phyloP scores from a whole-genome alignment of 352 stramenopile genomes.

The Phytopythium chamaehyphon region DNA sequence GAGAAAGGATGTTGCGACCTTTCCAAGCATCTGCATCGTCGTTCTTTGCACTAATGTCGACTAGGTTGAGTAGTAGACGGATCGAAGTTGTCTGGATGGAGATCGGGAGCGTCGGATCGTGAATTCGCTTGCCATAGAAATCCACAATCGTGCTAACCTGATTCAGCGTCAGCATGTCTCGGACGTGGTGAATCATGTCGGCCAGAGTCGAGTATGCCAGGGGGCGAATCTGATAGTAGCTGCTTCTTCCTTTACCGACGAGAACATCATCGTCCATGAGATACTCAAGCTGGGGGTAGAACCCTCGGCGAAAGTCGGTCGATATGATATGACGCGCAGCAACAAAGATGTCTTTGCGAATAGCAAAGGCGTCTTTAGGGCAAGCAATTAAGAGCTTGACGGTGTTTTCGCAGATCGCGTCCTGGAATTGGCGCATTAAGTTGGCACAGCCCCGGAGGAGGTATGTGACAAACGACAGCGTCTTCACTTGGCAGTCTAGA shows the following conservation, averaged over 20 bases:
- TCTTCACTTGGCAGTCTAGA: slow-evolving; percentile 96
- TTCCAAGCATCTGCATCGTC: slow-evolving; percentile 84
- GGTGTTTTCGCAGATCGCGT: slow-evolving; percentile 92
- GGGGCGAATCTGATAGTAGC: slow-evolving; percentile 89
- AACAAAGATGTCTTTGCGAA: slow-evolving; percentile 96
- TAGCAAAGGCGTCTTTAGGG: slow-evolving; percentile 91
- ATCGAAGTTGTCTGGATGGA: slow-evolving; percentile 96
- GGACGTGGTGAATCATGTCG: slow-evolving; percentile 97
- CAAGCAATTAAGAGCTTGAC: slow-evolving; percentile 94
- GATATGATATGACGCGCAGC: slow-evolving; percentile 96
- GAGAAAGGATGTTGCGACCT: slow-evolving; percentile 87
- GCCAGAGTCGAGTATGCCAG: slow-evolving; percentile 96
- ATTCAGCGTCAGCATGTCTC: slow-evolving; percentile 90
- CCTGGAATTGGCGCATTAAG: slow-evolving; percentile 94
- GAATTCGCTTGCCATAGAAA: slow-evolving; percentile 92
- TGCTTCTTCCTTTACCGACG: slow-evolving; percentile 82
- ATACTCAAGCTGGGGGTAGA: slow-evolving; percentile 93
- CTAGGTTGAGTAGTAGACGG: slow-evolving; percentile 94
- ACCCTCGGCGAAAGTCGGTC: slow-evolving; percentile 96
- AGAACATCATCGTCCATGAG: slow-evolving; percentile 96
- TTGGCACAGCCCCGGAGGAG: slow-evolving; percentile 90
- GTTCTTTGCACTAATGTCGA: slow-evolving; percentile 97
- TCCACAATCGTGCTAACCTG: slow-evolving; percentile 95
- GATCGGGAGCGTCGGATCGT: slow-evolving; percentile 91
- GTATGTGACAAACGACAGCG: slow-evolving; percentile 97